Percentiles rank a stretch among this genome's conserved stretches.
phyloP scores from a whole-genome alignment of 1,284 basidiomycete species.

The Phylloboletellus chloephorus region DNA sequence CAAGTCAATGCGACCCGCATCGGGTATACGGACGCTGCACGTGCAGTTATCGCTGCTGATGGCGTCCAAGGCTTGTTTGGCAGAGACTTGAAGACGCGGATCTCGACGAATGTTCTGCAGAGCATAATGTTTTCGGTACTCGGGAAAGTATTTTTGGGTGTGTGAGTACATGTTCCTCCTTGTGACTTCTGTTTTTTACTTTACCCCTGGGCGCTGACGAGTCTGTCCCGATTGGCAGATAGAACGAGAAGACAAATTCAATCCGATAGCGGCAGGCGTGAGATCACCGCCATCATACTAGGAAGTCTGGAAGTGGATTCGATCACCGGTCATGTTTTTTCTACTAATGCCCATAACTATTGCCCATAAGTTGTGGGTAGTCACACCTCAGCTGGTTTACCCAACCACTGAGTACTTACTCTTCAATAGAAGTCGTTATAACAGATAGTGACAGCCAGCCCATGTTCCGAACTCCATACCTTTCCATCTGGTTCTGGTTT shows the following conservation, averaged over 20 bases:
- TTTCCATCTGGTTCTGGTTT: too few species aligned
- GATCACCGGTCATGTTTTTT: too few species aligned
- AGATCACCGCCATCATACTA: too few species aligned
- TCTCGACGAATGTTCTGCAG: conserved; percentile 81
- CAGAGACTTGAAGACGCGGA: conserved; percentile 77
- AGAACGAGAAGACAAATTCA: conserved; percentile 39
- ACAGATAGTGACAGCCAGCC: too few species aligned
- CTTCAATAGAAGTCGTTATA: too few species aligned
- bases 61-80: conserved; percentile 69
- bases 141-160: conserved; percentile 80
- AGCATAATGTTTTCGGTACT: conserved; percentile 80
- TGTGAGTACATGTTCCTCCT: conserved; percentile 46
- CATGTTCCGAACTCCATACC: too few species aligned
- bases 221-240: conserved; percentile 23
- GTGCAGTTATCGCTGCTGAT: conserved; percentile 59
- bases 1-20: conserved; percentile 80
- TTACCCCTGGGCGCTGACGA: conserved; percentile 1
- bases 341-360: too few species aligned
- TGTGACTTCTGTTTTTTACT: neutral
- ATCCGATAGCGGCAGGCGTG: too few species aligned
- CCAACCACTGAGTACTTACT: too few species aligned
- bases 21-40: conserved; percentile 66
- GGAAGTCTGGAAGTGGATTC: too few species aligned
- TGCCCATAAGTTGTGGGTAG: too few species aligned
- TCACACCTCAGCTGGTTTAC: too few species aligned